Base-by-base conservation (phyloP, 2,329 filamentous ascomycete species). In the Zymoseptoria brevis region DNA sequence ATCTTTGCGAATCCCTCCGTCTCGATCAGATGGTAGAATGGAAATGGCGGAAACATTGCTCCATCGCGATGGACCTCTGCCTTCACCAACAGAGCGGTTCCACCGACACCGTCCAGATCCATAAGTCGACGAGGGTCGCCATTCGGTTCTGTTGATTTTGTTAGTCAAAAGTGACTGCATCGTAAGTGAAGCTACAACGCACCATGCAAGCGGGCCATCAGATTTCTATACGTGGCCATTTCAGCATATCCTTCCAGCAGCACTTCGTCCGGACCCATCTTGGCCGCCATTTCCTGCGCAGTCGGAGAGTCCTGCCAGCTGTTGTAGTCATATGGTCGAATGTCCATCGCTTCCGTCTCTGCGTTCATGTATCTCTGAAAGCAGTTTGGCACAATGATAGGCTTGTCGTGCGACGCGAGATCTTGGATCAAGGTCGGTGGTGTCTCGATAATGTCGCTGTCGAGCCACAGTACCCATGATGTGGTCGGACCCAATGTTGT, bases 1-100 rank as follows among this genome's bases (percentile, higher is more conserved):
- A 99, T 99, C 77, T 93, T 96, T 19, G 94, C 92, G 71, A 99
- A 99, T 0, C 94, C 94, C 72, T 99, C 94, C 0, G 94, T 97
- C 79, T 99, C 94, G 62, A 99, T 95, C 61, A 99, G 80, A 75
- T 99, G 88, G 73, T 96, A 97, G 72, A 99, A 99, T 2, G 93
- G 77, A 72, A 99, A 99, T 0, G 94, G 84, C 19, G 94, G 94
- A 77, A 99, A 99, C 93, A 97, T 99, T 72, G 94, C 93, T 19
- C 94, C 94, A 71, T 99, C 94, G 24, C 94, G 85, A 73, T 99
- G 94, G 22, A 99, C 94, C 60, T 97, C 92, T 1, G 92, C 94
- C 78, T 96, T 96, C 61, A 99, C 94, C 69, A 99, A 78, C 64
- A 99, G 78, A 1, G 92, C 89, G 0, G 93, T 95, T 41, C 94